Percentiles rank a stretch among this genome's conserved stretches.
Evolutionary conservation across 2,329 filamentous ascomycete species (phyloP).

Genomic region (Boeremia exigua): DNA sequence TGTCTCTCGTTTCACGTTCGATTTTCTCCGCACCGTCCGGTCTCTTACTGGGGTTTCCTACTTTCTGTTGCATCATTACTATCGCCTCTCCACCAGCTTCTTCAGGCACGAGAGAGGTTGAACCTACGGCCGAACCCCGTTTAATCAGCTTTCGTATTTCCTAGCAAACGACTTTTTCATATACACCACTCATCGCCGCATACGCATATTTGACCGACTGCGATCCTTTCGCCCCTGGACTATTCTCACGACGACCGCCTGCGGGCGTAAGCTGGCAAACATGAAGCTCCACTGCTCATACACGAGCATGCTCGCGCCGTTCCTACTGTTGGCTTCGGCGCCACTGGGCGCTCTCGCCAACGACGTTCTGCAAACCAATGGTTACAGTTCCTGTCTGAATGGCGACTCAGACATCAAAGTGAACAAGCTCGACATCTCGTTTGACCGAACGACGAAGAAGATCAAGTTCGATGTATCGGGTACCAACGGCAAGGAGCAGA

Average conservation of each 20-base stretch:
- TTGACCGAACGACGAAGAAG: constrained; percentile 74
- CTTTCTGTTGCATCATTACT: constrained; percentile 22
- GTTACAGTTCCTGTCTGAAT: constrained; percentile 75
- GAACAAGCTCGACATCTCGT: constrained; percentile 76
- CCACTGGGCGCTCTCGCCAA: constrained; percentile 63
- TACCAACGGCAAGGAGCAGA: constrained; percentile 73
- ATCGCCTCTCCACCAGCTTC: constrained; percentile 16
- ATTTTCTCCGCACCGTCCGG: constrained; percentile 22
- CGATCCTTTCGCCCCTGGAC: constrained; percentile 2
- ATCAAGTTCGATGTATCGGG: constrained; percentile 85
- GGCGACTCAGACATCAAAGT: constrained; percentile 68
- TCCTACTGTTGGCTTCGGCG: constrained; percentile 45
- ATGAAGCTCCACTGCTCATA: constrained; percentile 46
- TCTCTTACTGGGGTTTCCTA: constrained; percentile 9
- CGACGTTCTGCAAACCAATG: constrained; percentile 78
- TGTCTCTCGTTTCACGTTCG: constrained; percentile 45
- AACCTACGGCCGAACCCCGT: constrained; percentile 41
- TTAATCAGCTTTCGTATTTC: constrained; percentile 34
- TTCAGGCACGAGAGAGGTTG: constrained; percentile 44
- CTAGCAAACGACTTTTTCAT: constrained; percentile 14
- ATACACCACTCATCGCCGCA: constrained; percentile 17
- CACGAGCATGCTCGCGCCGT: constrained; percentile 47
- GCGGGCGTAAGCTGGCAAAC: constrained; percentile 34
- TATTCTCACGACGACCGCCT: constrained; percentile 28
- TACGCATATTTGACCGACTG: constrained; percentile 4